Evolutionary conservation across 495 filamentous ascomycete species (phyloP), one percentile per base, ranked within the genome.

Genomic region (Aspergillus funiculosus): DNA sequence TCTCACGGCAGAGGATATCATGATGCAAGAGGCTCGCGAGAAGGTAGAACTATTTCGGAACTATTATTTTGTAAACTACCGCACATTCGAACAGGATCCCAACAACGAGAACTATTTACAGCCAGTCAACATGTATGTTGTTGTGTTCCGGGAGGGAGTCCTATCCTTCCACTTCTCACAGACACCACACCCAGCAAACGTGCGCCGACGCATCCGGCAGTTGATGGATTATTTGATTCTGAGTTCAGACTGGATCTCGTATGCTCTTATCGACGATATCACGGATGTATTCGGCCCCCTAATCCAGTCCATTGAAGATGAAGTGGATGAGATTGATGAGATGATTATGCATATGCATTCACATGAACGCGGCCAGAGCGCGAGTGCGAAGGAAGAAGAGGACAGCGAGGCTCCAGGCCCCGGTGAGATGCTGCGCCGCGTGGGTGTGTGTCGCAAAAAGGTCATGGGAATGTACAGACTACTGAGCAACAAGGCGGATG

Each of bases 41-140:
- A 98, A 98, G 67, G 94, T 98, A 6, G 92, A 98, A 66, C 78
- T 98, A 5, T 98, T 98, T 71, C 79, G 83, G 26, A 85, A 94
- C 51, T 98, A 98, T 68, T 98, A 98, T 61, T 96, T 98, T 59
- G 83, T 96, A 66, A 97, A 95, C 57, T 98, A 96, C 66, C 83
- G 92, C 6, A 88, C 89, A 2, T 98, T 98, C 53, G 94, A 96
- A 55, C 92, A 98, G 63, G 89, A 97, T 57, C 77, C 77, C 49
- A 81, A 83, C 52, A 91, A 79, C 56, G 86, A 90, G 46, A 79
- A 92, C 58, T 95, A 91, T 59, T 75, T 98, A 26, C 86, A 96
- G 54, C 90, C 92, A 10, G 85, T 98, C 53, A 96, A 98, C 67
- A 89, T 97, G 79, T 97, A 95, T 52, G 84, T 95, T 19, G 86